Evolutionary conservation across 2,329 filamentous ascomycete species (phyloP), one percentile per base, ranked within the genome.

Genomic region (Ascochyta fabae): DNA sequence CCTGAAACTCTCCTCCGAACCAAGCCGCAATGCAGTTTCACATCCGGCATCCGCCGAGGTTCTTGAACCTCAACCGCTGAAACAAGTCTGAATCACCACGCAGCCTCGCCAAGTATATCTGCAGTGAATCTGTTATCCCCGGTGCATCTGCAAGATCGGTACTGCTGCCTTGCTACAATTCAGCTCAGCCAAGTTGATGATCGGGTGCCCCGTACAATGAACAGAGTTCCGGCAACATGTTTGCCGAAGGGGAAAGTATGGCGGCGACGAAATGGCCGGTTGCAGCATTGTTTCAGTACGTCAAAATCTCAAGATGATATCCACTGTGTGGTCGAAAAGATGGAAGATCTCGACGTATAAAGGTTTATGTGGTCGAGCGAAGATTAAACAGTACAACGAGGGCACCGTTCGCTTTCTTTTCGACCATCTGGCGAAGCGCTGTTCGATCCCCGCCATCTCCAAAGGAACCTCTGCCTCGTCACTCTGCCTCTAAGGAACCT

Each of bases 1-100:
- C 15, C 26, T 47, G 36, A 47, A 53, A 53, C 49, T 1, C 7
- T 36, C 36, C 35, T 36, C 16, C 49, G 49, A 46, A 35, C 43
- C 49, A 29, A 53, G 36, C 29, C 29, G 36, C 29, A 45, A 42
- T 36, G 31, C 42, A 34, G 48, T 52, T 52, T 52, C 42, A 44
- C 4, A 40, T 27, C n/a, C 15, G 33, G 42, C 35, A 46, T 34
- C 48, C 35, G 27, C 48, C 19, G 34, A 46, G 41, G 41, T 35
- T 40, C 41, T 52, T 39, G 15, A 45, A 13, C 43, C 22, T 5
- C 42, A 10, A 6, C 15, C 36, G 13, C 42, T 53, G 49, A 47
- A 53, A 47, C 49, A 47, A 3, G n/a, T 19, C 12, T 47, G 43
- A 47, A 36, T 36, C 42, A 47, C n/a, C 6, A 22, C 5, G n/a